A percentile compares a stretch with the other conserved stretches of the same genome.
Conservation (phyloP, 805 yeast genomes). For the Wickerhamia fluorescens region DNA sequence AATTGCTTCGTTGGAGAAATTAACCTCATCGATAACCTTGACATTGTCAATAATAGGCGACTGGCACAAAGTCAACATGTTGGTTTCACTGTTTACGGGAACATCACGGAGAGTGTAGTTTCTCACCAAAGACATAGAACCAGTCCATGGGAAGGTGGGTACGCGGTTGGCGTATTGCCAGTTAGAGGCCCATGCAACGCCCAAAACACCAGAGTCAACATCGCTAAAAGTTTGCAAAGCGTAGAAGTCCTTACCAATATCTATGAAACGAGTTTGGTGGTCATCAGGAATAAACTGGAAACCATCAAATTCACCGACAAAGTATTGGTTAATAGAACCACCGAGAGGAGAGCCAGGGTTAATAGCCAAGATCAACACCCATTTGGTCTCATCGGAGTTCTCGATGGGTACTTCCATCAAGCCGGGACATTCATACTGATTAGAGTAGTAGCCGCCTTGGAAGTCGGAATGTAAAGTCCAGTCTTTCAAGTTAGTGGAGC, state of each 20-base stretch:
- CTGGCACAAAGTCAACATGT: constrained; percentile 9
- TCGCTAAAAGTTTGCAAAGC: constrained; percentile 32
- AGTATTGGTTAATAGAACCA: constrained; percentile 34
- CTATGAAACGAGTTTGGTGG: constrained; percentile 20
- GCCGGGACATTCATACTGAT: constrained; percentile 38
- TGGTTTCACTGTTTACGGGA: constrained; percentile 16
- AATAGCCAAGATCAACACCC: constrained; percentile 33
- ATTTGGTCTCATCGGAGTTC: constrained; percentile 12
- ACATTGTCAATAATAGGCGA: not conserved
- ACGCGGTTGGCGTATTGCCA: constrained; percentile 33
- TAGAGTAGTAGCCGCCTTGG: constrained; percentile 22
- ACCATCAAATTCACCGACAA: constrained; percentile 37
- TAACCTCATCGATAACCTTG: not conserved
- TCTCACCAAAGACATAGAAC: constrained; percentile 28
- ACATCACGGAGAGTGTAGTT: constrained; percentile 18
- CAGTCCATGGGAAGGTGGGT: constrained; percentile 31
- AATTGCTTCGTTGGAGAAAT: not conserved
- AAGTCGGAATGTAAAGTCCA: constrained; percentile 22
- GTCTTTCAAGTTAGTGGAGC: constrained; percentile 16
- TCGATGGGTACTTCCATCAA: constrained; percentile 22
- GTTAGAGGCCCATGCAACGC: constrained; percentile 38
- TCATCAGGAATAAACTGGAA: constrained; percentile 24
- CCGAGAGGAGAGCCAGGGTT: constrained; percentile 38
- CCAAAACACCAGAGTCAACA: constrained; percentile 16
- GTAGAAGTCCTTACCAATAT: constrained; percentile 32